phyloP scores from a whole-genome alignment of 176 grass and related monocot genomes.

The Oryza brachyantha region DNA sequence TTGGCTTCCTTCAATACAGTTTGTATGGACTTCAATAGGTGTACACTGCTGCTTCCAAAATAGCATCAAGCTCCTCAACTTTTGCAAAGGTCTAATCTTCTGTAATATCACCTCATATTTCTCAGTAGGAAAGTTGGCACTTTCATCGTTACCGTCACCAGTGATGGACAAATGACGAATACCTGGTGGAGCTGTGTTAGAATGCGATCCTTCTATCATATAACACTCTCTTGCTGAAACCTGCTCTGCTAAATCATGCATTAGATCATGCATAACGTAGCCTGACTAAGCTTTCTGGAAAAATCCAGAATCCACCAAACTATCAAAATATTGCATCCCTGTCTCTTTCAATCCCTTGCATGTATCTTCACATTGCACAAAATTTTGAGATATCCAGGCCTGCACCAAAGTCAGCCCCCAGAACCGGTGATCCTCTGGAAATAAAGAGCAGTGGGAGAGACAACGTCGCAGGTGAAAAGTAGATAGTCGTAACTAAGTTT shows the following conservation, averaged over 20 bases:
- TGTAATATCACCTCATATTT: not conserved
- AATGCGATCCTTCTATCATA: not conserved
- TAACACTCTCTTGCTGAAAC: constrained; percentile 46
- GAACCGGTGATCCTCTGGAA: constrained; percentile 10
- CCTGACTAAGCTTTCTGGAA: not conserved
- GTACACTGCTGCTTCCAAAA: not conserved
- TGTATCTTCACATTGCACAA: not conserved
- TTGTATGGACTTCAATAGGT: not conserved
- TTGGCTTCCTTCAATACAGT: not conserved
- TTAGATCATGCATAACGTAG: constrained; percentile 37
- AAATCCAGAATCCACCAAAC: constrained; percentile 24
- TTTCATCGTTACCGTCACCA: not conserved
- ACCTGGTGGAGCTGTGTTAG: not conserved
- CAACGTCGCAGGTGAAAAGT: constrained; percentile 5
- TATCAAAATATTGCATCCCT: constrained; percentile 24
- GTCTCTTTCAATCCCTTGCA: constrained; percentile 24
- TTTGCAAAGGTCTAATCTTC: not conserved
- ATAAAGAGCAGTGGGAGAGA: constrained; percentile 33
- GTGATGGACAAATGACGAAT: constrained; percentile 29
- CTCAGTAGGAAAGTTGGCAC: not conserved
- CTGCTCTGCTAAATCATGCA: constrained; percentile 33
- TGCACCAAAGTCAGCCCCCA: not conserved
- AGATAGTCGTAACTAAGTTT: constrained; percentile 39
- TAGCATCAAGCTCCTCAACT: constrained; percentile 38
- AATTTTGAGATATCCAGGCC: constrained; percentile 55